phyloP scores from a whole-genome alignment of 148 eudicot species.

The Arbutus unedo region DNA sequence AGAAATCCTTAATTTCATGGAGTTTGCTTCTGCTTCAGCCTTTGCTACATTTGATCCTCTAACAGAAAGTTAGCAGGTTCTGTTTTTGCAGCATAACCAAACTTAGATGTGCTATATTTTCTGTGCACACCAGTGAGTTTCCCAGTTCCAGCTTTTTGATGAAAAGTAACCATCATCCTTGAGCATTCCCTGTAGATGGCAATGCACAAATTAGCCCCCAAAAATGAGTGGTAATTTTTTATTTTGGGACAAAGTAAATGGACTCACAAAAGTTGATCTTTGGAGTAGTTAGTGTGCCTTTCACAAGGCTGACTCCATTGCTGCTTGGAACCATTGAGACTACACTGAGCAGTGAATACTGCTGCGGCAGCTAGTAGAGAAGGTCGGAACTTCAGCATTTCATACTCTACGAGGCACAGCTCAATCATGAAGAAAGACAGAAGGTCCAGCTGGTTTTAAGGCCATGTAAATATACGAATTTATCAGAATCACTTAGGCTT shows the following conservation, averaged over 20 bases:
- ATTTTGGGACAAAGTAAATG: not conserved
- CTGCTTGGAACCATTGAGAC: constrained; percentile 37
- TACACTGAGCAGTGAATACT: constrained; percentile 62
- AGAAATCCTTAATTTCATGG: not conserved
- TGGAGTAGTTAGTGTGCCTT: constrained; percentile 56
- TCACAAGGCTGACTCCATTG: constrained; percentile 69
- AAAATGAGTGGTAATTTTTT: not conserved
- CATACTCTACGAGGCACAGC: constrained; percentile 68
- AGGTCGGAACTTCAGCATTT: constrained; percentile 74
- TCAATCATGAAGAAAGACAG: constrained; percentile 66
- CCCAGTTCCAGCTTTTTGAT: constrained; percentile 64
- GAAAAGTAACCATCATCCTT: constrained; percentile 69
- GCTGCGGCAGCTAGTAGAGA: constrained; percentile 81
- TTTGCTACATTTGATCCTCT: constrained; percentile 26
- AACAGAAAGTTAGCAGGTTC: constrained; percentile 71
- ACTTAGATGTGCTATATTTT: constrained; percentile 70
- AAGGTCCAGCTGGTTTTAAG: constrained; percentile 59
- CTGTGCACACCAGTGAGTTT: constrained; percentile 73
- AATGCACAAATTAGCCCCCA: not conserved
- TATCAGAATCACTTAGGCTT: not conserved
- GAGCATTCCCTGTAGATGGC: constrained; percentile 62
- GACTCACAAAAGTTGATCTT: constrained; percentile 54
- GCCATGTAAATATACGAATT: not conserved
- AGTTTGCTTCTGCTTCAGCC: not conserved
- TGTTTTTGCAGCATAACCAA: constrained; percentile 57